phyloP scores from a whole-genome alignment of 768 basidiomycete genomes.

The Russula earlei region DNA sequence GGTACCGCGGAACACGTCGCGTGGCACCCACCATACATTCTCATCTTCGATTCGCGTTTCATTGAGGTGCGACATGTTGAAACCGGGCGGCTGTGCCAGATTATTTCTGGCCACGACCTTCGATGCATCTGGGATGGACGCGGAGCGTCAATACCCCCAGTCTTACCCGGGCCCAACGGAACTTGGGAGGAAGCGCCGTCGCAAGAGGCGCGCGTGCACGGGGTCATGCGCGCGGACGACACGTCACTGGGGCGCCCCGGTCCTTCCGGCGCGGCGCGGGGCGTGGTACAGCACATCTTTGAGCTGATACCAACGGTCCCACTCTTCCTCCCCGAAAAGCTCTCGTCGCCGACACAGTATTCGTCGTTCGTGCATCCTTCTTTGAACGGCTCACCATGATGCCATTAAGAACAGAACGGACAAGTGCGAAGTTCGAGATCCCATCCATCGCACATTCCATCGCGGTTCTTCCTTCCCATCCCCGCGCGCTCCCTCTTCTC shows the following conservation, averaged over 20 bases:
- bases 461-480: too few relatives aligned
- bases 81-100: slow-evolving; percentile 71
- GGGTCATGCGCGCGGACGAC: slow-evolving; percentile 62
- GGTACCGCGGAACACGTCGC: slow-evolving; percentile 83
- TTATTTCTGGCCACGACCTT: slow-evolving; percentile 72
- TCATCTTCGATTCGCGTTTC: slow-evolving; percentile 83
- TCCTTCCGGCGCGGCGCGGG: slow-evolving; percentile 28
- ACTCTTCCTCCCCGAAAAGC: slow-evolving; percentile 47
- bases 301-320: slow-evolving; percentile 73
- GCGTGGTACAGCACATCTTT: slow-evolving; percentile 63
- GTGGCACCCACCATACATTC: slow-evolving; percentile 79
- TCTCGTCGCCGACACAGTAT: slow-evolving; percentile 31
- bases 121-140: slow-evolving; percentile 90
- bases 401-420: too few relatives aligned
- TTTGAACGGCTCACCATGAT: slow-evolving; percentile 28
- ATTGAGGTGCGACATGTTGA: slow-evolving; percentile 84
- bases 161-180: slow-evolving; percentile 37
- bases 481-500: too few relatives aligned
- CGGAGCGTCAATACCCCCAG: slow-evolving; percentile 26
- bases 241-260: slow-evolving; percentile 25
- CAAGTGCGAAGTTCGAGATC: too few relatives aligned
- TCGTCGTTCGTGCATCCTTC: slow-evolving; percentile 26
- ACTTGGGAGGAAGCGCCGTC: slow-evolving; percentile 41
- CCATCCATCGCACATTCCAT: too few relatives aligned
- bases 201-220: slow-evolving; percentile 80